Conservation (phyloP, 2,329 filamentous ascomycete genomes). For the Botryotinia narcissicola region DNA sequence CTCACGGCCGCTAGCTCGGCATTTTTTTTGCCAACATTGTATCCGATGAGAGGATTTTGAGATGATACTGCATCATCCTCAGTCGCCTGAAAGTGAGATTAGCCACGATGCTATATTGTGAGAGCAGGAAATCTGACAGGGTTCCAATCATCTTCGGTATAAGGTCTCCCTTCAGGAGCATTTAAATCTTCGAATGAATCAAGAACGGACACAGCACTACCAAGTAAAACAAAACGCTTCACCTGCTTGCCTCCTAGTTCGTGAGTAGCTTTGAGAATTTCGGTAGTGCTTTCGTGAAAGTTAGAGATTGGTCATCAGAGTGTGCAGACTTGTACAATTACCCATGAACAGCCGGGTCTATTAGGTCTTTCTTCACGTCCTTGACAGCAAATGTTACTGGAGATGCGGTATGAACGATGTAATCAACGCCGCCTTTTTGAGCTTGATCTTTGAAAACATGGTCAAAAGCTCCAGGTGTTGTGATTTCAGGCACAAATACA, state of each 20-base stretch:
- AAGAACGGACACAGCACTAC: conserved; percentile 55
- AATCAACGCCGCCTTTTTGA: conserved; percentile 55
- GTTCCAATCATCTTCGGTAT: conserved; percentile 54
- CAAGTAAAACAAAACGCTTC: conserved; percentile 46
- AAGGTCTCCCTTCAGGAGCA: conserved; percentile 50
- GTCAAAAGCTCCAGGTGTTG: conserved; percentile 64
- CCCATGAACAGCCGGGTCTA: conserved; percentile 53
- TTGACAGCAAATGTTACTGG: conserved; percentile 42
- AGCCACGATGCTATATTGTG: conserved; percentile 25
- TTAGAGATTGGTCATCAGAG: not conserved
- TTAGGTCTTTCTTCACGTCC: conserved; percentile 41
- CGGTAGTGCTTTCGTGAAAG: conserved; percentile 50
- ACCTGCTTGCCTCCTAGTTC: conserved; percentile 45
- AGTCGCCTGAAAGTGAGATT: conserved; percentile 20
- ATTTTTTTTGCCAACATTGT: conserved; percentile 52
- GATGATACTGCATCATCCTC: conserved; percentile 41
- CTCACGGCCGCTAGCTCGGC: conserved; percentile 56
- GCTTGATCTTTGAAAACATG: conserved; percentile 40
- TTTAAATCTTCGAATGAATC: conserved; percentile 54
- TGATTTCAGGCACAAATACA: conserved; percentile 64
- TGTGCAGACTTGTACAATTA: not conserved
- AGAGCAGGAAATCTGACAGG: conserved; percentile 44
- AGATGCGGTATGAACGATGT: conserved; percentile 66
- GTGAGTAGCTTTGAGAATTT: conserved; percentile 69
- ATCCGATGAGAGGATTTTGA: conserved; percentile 36